These are phyloP conservation scores for Apophysomyces elegans DNA, from an alignment of 371 early-diverging fungal genomes.

Conservation along the genomic window DNA sequence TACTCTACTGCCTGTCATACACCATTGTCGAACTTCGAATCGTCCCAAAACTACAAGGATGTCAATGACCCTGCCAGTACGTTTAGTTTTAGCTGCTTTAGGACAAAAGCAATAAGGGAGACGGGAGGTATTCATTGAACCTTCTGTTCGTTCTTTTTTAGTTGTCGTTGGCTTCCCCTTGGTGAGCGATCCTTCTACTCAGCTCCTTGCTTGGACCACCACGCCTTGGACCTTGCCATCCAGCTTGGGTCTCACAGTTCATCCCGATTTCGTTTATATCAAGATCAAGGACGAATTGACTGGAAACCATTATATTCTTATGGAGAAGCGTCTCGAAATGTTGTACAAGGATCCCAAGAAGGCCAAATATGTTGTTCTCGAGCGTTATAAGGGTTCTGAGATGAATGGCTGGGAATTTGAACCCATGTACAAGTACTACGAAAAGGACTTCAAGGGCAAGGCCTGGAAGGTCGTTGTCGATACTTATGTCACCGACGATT, in stretches of 20 bases:
- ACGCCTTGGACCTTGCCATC: slow-evolving; percentile 99
- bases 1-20: slow-evolving; percentile 98
- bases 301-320: slow-evolving; percentile 84
- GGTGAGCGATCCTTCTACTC: slow-evolving; percentile 75
- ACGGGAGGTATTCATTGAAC: not conserved
- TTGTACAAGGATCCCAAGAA: slow-evolving; percentile 96
- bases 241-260: slow-evolving; percentile 95
- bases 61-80: slow-evolving; percentile 94
- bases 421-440: slow-evolving; percentile 94
- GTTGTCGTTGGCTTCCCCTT: slow-evolving; percentile 98
- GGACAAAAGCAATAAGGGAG: too few relatives aligned
- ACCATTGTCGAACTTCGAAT: slow-evolving; percentile 99
- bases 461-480: slow-evolving; percentile 93
- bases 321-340: slow-evolving; percentile 82
- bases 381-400: slow-evolving; percentile 81
- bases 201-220: slow-evolving; percentile 99
- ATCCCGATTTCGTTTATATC: slow-evolving; percentile 94
- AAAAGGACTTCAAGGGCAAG: slow-evolving; percentile 68
- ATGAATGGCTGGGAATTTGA: slow-evolving; percentile 92
- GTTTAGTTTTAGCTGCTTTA: slow-evolving; percentile 12
- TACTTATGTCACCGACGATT: slow-evolving; percentile 93
- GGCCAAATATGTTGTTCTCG: slow-evolving; percentile 89
- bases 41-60: slow-evolving; percentile 99
- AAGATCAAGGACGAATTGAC: slow-evolving; percentile 89
- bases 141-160: slow-evolving; percentile 12